Base-by-base conservation (phyloP, 306 rosid genomes). In the Abrus pulchellus region DNA sequence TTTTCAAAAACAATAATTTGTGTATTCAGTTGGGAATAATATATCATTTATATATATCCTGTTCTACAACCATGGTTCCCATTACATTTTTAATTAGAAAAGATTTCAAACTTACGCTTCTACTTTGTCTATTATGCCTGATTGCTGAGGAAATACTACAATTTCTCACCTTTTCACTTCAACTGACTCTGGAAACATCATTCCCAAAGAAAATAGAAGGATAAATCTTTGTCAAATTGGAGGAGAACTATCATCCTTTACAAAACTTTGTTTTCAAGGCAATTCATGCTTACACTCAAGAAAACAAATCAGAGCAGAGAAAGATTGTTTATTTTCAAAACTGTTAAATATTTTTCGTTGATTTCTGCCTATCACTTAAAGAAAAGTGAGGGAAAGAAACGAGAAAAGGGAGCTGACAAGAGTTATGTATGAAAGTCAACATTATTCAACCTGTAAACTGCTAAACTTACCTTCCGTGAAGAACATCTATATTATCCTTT, bases 401-500 rank as follows among this genome's bases (percentile, higher is more conserved):
- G 74, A 63, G 55, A 80, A 14, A 12, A 49, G 38, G 36, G 76
- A 69, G 43, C 9, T 50, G 27, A 27, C 65, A 33, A 32, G 38
- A 60, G 63, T 41, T 32, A 61, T 34, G 32, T 11, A 54, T 41
- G 49, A 32, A 71, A 34, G 72, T 61, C 1, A 66, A 9, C 52
- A 59, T 55, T 33, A 55, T 68, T 53, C 12, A 34, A 73, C 45
- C 6, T 0, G 7, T 57, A 28, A 71, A 67, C 50, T 9, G 43
- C 54, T 20, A 44, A 14, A 54, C 48, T 9, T 66, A 96, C 99
- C 98, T 84, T 76, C 99, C 99, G n/a, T 96, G 99, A 90, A 92
- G 93, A 84, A 96, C 99, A 75, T 96, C 89, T 14, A 96, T 87
- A 60, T 89, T 10, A 55, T 96, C 93, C 82, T 93, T 93, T 1